These are phyloP conservation scores for Deuterostichococcus epilithicus DNA, from an alignment of 139 green algal genomes.

Conservation along the genomic window DNA sequence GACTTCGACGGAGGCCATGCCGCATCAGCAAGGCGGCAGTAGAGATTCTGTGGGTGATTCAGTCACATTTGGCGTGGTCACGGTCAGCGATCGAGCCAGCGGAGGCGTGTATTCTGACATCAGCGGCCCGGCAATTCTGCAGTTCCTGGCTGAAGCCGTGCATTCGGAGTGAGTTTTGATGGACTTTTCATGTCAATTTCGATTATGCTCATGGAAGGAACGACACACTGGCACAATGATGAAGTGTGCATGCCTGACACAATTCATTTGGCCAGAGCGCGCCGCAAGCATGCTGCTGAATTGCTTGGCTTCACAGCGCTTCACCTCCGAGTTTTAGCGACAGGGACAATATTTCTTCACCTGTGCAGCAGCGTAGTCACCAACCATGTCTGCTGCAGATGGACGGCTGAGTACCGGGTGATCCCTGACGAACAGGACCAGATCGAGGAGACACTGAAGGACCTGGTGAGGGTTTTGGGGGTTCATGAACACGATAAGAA, in stretches of 20 bases:
- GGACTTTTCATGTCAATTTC: background rate
- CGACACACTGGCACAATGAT: no score
- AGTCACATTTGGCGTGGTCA: conserved; percentile 76
- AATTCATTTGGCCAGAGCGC: no score
- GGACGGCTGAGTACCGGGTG: conserved; percentile 71
- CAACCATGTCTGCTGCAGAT: conserved; percentile 53
- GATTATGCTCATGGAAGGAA: no score
- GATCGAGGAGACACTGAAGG: conserved; percentile 78
- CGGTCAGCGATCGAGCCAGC: conserved; percentile 80
- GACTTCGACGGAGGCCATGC: background rate
- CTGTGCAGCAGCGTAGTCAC: no score
- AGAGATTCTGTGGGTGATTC: conserved; percentile 48
- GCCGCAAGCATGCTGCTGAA: no score
- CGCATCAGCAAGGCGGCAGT: conserved; percentile 26
- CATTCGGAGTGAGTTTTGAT: conserved; percentile 35
- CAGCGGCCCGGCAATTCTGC: conserved; percentile 81
- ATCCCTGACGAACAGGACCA: conserved; percentile 75
- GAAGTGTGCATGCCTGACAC: no score
- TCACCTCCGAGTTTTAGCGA: no score
- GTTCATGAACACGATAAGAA: no score
- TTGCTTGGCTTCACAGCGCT: no score
- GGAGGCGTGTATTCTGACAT: conserved; percentile 76
- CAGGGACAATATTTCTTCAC: no score
- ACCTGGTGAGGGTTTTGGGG: conserved; percentile 64
- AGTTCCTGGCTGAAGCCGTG: conserved; percentile 83